Evolutionary conservation across 257 asterid genomes (phyloP).

Genomic region (Nicotiana otophora): DNA sequence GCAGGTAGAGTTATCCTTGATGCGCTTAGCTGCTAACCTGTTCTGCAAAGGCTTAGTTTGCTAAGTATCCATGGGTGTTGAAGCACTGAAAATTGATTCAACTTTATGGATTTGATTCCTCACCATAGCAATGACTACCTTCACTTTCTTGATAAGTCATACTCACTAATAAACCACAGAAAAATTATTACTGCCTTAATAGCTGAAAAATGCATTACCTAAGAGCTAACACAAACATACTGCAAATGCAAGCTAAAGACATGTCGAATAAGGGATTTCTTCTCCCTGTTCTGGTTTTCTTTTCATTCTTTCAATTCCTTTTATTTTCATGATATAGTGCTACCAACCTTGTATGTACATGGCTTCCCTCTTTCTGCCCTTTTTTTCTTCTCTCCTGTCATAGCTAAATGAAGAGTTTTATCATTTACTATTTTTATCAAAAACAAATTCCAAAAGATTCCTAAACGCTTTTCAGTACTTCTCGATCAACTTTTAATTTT

Average conservation of each 20-base stretch:
- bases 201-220: neutral
- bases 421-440: neutral
- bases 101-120: neutral
- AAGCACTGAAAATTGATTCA: neutral
- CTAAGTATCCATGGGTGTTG: neutral
- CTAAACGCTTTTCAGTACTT: neutral
- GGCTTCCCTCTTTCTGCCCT: neutral
- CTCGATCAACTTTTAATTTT: neutral
- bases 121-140: neutral
- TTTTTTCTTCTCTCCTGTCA: neutral
- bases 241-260: neutral
- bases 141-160: neutral
- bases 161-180: neutral
- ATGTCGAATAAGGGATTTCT: neutral
- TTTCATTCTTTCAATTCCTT: neutral
- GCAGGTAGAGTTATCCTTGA: neutral
- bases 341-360: neutral
- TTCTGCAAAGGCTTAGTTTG: neutral
- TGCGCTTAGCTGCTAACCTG: neutral
- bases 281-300: neutral
- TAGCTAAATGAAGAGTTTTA: neutral
- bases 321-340: neutral
- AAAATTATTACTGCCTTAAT: neutral
- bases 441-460: neutral
- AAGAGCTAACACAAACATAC: neutral